A percentile compares a stretch with the other conserved stretches of the same genome.
These are phyloP conservation scores for Malassezia caprae DNA, from an alignment of 1,284 basidiomycete species.

Conservation along the genomic window DNA sequence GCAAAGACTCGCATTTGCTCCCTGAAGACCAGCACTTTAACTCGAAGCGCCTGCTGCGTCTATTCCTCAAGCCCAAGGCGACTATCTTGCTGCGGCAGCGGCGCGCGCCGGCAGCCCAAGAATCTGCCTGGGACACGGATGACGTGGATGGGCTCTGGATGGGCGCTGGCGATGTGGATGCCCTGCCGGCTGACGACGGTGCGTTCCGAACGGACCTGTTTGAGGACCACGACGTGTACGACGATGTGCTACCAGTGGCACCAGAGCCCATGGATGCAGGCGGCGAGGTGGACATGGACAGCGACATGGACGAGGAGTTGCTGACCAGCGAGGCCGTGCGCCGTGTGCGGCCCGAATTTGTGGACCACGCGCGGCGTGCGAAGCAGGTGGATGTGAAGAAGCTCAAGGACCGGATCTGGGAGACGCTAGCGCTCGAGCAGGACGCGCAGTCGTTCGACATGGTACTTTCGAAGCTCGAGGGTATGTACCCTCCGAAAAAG, in stretches of 20 bases:
- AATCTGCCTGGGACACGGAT: conserved; percentile 50
- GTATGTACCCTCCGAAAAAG: conserved; percentile 77
- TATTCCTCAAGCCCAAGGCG: conserved; percentile 71
- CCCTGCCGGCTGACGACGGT: not conserved
- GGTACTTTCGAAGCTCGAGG: conserved; percentile 71
- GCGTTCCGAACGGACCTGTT: conserved; percentile 89
- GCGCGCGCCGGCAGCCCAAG: conserved; percentile 53
- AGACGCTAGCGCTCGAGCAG: conserved; percentile 55
- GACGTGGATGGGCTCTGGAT: conserved; percentile 21
- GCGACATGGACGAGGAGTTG: conserved; percentile 66
- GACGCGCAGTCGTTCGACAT: conserved; percentile 56
- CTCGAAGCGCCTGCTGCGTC: conserved; percentile 71
- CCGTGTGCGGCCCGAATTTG: conserved; percentile 71
- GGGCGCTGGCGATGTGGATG: conserved; percentile 50
- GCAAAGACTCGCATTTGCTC: conserved; percentile 62
- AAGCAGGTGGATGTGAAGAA: conserved; percentile 93
- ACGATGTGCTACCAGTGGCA: conserved; percentile 53
- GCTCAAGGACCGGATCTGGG: conserved; percentile 97
- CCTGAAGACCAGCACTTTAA: conserved; percentile 98
- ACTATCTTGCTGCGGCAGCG: conserved; percentile 58
- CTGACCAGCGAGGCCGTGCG: conserved; percentile 65
- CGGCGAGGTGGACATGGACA: conserved; percentile 38
- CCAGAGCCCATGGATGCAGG: conserved; percentile 25
- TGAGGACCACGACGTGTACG: conserved; percentile 61
- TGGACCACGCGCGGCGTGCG: conserved; percentile 89